phyloP scores from a whole-genome alignment of 2,329 filamentous ascomycete genomes.

The Calonectria pseudoturangicola region DNA sequence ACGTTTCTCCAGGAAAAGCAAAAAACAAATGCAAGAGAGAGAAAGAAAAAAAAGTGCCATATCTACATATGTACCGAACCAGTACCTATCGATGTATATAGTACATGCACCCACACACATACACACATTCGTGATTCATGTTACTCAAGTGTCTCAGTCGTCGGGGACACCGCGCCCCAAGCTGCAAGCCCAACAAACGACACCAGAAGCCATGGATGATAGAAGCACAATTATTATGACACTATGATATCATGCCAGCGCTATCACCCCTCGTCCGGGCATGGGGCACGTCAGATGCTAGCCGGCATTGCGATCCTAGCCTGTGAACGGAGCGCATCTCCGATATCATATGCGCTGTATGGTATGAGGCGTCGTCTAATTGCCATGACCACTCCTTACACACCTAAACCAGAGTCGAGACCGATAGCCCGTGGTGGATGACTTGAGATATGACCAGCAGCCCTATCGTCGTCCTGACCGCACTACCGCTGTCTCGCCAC shows the following conservation, averaged over 20 bases:
- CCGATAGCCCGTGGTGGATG: constrained; percentile 3
- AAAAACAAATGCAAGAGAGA: neutral
- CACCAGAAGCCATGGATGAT: constrained; percentile 12
- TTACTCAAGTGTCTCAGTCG: constrained; percentile 16
- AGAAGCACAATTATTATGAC: constrained; percentile 20
- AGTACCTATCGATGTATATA: constrained; percentile 8
- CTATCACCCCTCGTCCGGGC: neutral
- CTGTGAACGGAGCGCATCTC: constrained; percentile 12
- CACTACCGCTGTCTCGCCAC: neutral
- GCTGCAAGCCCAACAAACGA: constrained; percentile 3
- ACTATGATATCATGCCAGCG: constrained; percentile 17
- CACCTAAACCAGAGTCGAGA: neutral
- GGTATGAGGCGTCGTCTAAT: constrained; percentile 25
- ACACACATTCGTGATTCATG: neutral
- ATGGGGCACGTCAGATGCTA: constrained; percentile 9
- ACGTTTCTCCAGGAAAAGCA: constrained; percentile 19
- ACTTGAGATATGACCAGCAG: constrained; percentile 15
- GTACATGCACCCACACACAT: neutral
- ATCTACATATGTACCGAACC: neutral
- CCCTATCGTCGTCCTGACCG: constrained; percentile 3
- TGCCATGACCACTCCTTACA: constrained; percentile 6
- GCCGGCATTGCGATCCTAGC: constrained; percentile 12
- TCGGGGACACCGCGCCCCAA: constrained; percentile 18
- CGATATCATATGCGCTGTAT: constrained; percentile 19
- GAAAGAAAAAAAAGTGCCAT: neutral